Evolutionary conservation across 139 green algal genomes (phyloP), one percentile per base, ranked within the genome.

Genomic region (Coccomyxa sp.): DNA sequence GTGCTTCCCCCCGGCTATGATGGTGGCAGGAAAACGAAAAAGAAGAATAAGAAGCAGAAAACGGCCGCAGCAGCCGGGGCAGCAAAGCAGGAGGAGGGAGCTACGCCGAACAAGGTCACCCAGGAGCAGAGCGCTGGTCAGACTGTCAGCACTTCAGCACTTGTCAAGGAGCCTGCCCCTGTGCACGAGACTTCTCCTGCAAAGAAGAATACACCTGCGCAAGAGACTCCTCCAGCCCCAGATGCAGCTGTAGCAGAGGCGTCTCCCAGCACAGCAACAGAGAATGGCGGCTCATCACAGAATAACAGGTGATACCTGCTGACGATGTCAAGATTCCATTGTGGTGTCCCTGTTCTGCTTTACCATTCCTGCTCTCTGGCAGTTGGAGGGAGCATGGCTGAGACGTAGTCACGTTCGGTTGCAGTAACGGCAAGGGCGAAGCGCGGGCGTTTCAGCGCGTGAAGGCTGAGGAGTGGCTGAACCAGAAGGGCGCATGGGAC

Each of bases 361-460:
- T 51, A 51, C 7, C 38, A 51, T 11, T 51, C 7, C 7, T 51
- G 3, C 38, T 51, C 38, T 7, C 38, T 51, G 38, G 38, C 38
- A 51, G 38, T 51, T 7, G n/a, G 7, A 51, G 38, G 38, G 7
- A 51, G 3, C 38, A 51, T 51, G 38, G 38, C 38, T 51, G 38
- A 51, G 38, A 51, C 38, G 7, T 11, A 7, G 3, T 51, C 38
- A 51, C 7, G 7, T 7, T 11, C 7, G 38, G 38, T 51, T 51
- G 38, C 38, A 51, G 38, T 51, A 51, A 51, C 7, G 38, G 38
- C 38, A 51, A 51, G 38, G 38, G 38, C 38, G 38, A 51, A 51
- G 38, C 38, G n/a, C 89, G 89, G 83, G 92, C 92, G 0, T 97
- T 97, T 88, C 93, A 97, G 87, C 90, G 94, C 15, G 94, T 97